Evolutionary conservation across 371 early-diverging fungal genomes (phyloP), one percentile per base, ranked within the genome.

Genomic region (Conidiobolus incongruus): DNA sequence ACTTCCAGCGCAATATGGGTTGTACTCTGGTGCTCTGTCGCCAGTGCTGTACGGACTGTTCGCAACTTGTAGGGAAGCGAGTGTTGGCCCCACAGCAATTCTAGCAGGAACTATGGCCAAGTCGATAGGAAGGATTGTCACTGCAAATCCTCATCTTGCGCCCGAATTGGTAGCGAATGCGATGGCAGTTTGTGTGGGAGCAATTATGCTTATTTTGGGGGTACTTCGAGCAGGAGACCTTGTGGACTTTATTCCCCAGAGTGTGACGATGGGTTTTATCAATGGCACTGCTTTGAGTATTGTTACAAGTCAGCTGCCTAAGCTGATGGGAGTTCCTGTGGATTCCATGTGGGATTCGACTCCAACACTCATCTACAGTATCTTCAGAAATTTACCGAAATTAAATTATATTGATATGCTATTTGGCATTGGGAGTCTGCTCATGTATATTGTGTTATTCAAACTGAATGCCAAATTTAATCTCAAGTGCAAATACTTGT

Each of bases 51-150:
- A 88, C 53, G 66, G 65, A 40, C 52, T 82, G 26, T 76, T 83
- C 52, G 83, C 77, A 24, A 82, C 85, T 0, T 72, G 78, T 30
- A 79, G 80, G 50, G 86, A 83, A 49, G 75, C 81, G 29, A 77
- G 77, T 26, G 77, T 85, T 41, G 86, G 90, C 7, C 80, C 87
- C 0, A 78, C 83, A 11, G 81, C 86, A n/a, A 84, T 89, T n/a
- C 70, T 28, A 4, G 42, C 28, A 21, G n/a, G 22, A 2, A 13
- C 28, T 8, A 29, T 32, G 29, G 10, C 28, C 2, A 42, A 42
- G 19, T 16, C 29, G 1, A 30, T 42, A 6, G 16, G n/a, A 3
- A 28, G n/a, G 4, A 42, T 42, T 12, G 42, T 16, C 4, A 19
- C 19, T 19, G 42, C 10, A 6, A 32, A 32, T 4, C 28, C 15